Evolutionary conservation across 108 stramenopile genomes (phyloP).

Genomic region (Cyclotella atomus): DNA sequence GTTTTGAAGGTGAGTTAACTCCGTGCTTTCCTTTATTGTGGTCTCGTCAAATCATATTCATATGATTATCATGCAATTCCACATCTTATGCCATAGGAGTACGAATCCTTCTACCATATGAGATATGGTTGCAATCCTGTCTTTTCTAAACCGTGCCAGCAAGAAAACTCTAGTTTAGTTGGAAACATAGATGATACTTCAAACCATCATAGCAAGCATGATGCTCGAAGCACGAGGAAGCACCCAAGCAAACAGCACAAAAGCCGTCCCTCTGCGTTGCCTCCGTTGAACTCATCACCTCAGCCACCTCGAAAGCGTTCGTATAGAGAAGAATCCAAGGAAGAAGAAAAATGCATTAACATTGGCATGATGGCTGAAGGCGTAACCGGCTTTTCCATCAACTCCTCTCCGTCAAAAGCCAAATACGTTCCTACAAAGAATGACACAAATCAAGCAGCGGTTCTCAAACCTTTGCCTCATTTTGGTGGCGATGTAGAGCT

Average conservation of each 20-base stretch:
- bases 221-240: neutral
- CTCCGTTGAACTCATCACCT: slow-evolving; percentile 1
- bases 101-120: slow-evolving; percentile 63
- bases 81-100: slow-evolving; percentile 50
- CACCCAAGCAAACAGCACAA: neutral
- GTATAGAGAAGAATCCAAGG: slow-evolving; percentile 17
- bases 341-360: slow-evolving; percentile 4
- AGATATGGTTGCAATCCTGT: slow-evolving; percentile 43
- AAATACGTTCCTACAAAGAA: slow-evolving; percentile 1
- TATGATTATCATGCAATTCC: too few relatives aligned
- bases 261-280: neutral
- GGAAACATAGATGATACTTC: neutral
- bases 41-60: too few relatives aligned
- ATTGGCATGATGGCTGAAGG: neutral
- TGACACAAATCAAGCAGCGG: neutral
- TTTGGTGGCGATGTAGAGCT: slow-evolving; percentile 66
- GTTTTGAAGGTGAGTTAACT: slow-evolving; percentile 27
- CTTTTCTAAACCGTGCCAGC: slow-evolving; percentile 20
- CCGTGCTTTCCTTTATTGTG: neutral
- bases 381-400: slow-evolving; percentile 25
- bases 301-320: slow-evolving; percentile 9
- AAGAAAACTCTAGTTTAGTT: slow-evolving; percentile 3
- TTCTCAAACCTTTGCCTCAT: slow-evolving; percentile 52
- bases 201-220: neutral
- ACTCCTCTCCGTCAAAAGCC: slow-evolving; percentile 7